Evolutionary conservation across 768 basidiomycete species (phyloP).

Genomic region (Pisolithus tinctorius): DNA sequence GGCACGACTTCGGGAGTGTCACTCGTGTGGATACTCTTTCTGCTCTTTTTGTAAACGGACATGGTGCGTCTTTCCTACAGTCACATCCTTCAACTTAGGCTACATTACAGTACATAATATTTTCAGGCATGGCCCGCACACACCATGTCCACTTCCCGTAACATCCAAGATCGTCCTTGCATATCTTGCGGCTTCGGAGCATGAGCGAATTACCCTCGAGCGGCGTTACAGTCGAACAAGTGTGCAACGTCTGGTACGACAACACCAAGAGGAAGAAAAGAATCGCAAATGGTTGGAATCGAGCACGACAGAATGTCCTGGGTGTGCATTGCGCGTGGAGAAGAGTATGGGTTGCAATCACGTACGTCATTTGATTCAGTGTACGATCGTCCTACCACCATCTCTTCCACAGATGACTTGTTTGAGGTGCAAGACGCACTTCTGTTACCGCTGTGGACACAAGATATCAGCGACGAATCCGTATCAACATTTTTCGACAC

Average conservation of each 20-base stretch:
- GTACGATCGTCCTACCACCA: not conserved
- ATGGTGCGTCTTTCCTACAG: conserved; percentile 43
- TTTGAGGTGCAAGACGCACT: conserved; percentile 66
- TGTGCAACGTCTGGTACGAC: conserved; percentile 51
- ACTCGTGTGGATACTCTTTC: conserved; percentile 68
- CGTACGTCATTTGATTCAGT: conserved; percentile 37
- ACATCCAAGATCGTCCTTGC: conserved; percentile 60
- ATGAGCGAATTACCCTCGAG: conserved; percentile 49
- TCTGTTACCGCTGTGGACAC: conserved; percentile 74
- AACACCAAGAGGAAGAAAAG: conserved; percentile 66
- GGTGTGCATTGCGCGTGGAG: conserved; percentile 67
- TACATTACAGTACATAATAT: conserved; percentile 1
- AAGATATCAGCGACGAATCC: conserved; percentile 45
- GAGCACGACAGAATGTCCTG: conserved; percentile 67
- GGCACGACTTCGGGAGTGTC: conserved; percentile 67
- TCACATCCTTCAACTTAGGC: not conserved
- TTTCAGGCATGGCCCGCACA: conserved; percentile 74
- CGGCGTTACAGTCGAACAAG: conserved; percentile 55
- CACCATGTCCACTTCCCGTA: conserved; percentile 59
- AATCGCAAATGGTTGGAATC: conserved; percentile 68
- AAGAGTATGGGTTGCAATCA: conserved; percentile 87
- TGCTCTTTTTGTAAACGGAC: conserved; percentile 77
- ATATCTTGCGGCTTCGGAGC: conserved; percentile 54
- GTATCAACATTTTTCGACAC: conserved; percentile 62
- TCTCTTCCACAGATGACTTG: conserved; percentile 59